Evolutionary conservation across 495 filamentous ascomycete species (phyloP).

Genomic region (Penicillium maclennaniae): DNA sequence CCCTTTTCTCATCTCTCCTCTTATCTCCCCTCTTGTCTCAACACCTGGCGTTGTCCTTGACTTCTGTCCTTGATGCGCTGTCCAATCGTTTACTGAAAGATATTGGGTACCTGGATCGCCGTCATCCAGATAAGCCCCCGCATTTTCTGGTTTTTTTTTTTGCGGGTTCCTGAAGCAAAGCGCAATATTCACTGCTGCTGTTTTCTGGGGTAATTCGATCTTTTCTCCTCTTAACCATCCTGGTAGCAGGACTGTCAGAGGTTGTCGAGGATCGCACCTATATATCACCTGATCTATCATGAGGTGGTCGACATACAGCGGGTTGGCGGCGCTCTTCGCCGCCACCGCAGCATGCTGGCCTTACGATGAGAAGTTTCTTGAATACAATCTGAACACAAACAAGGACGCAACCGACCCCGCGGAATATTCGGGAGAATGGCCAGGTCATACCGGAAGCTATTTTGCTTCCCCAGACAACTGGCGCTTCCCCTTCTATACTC

Average conservation of each 20-base stretch:
- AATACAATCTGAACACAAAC: slow-evolving; percentile 63
- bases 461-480: slow-evolving; percentile 59
- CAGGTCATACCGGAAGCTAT: slow-evolving; percentile 43
- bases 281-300: slow-evolving; percentile 9
- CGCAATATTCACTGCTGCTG: not conserved
- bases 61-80: slow-evolving; percentile 4
- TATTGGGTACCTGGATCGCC: slow-evolving; percentile 1
- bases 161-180: not conserved
- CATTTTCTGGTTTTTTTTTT: not conserved
- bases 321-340: slow-evolving; percentile 32
- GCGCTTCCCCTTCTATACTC: slow-evolving; percentile 68
- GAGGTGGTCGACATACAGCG: slow-evolving; percentile 32
- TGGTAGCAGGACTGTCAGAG: not conserved
- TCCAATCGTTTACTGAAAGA: slow-evolving; percentile 16
- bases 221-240: not conserved
- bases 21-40: slow-evolving; percentile 1
- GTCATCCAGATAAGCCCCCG: not conserved
- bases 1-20: slow-evolving; percentile 2
- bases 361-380: slow-evolving; percentile 49
- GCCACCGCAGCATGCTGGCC: slow-evolving; percentile 40
- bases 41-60: slow-evolving; percentile 1
- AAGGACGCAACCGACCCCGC: slow-evolving; percentile 51
- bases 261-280: not conserved
- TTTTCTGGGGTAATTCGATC: not conserved
- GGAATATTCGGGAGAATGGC: slow-evolving; percentile 60